Percentiles rank a stretch among this genome's conserved stretches.
Evolutionary conservation across 805 yeast genomes (phyloP).

Genomic region (Lipomyces yamadae): DNA sequence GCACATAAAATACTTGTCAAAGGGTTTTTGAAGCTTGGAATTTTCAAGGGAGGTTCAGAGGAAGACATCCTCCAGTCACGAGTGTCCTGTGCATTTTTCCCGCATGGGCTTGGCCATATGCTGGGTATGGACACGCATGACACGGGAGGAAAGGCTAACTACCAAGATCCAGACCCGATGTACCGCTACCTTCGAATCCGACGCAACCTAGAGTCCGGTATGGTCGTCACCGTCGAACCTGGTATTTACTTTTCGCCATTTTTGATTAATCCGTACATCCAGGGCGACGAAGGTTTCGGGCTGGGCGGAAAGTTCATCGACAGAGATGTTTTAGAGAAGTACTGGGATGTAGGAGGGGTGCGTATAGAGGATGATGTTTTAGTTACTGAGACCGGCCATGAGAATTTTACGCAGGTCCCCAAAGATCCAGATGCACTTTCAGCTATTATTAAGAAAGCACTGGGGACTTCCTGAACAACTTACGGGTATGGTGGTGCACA

Average conservation of each 20-base stretch:
- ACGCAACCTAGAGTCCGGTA: conserved; percentile 68
- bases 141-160: conserved; percentile 87
- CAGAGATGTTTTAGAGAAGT: conserved; percentile 67
- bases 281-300: conserved; percentile 46
- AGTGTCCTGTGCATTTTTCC: conserved; percentile 80
- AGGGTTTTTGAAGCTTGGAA: conserved; percentile 72
- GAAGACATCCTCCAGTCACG: conserved; percentile 73
- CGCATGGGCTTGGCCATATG: conserved; percentile 95
- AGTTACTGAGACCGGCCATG: conserved; percentile 75
- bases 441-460: conserved; percentile 60
- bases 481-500: too few relatives aligned
- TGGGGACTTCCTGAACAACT: neutral
- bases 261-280: conserved; percentile 66
- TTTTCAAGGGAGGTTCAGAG: conserved; percentile 57
- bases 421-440: conserved; percentile 84
- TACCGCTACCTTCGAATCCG: conserved; percentile 80
- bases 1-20: conserved; percentile 80
- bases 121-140: conserved; percentile 97
- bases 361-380: conserved; percentile 93
- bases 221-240: conserved; percentile 95
- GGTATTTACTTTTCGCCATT: conserved; percentile 90
- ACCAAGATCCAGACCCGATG: conserved; percentile 79
- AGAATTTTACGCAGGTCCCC: conserved; percentile 80
- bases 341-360: conserved; percentile 94
- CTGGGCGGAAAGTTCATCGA: conserved; percentile 64